Percentiles rank a stretch among this genome's conserved stretches.
These are phyloP conservation scores for Cystobasidium sp. DNA, from an alignment of 1,284 basidiomycete genomes.

Conservation along the genomic window DNA sequence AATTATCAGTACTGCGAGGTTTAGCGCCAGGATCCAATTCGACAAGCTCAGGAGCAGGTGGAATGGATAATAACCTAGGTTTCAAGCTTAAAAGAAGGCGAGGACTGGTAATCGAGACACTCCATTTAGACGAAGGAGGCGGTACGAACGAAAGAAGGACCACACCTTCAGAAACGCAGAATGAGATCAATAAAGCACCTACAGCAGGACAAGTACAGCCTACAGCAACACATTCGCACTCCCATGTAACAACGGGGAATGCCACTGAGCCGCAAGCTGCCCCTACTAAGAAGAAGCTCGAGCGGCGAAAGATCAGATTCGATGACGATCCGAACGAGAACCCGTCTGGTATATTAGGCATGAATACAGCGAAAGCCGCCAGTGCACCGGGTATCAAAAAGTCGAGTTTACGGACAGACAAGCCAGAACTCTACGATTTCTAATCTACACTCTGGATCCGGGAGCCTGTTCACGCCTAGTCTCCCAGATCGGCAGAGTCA, in stretches of 20 bases:
- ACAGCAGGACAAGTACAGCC: neutral
- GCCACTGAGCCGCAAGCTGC: conserved; percentile 41
- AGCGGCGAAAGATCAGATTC: conserved; percentile 46
- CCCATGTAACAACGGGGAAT: conserved; percentile 27
- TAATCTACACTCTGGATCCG: conserved; percentile 44
- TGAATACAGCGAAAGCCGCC: neutral
- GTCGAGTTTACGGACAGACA: conserved; percentile 54
- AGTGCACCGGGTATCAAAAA: neutral
- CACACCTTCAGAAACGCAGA: conserved; percentile 57
- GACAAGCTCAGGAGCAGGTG: conserved; percentile 66
- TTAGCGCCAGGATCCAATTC: conserved; percentile 64
- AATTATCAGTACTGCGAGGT: conserved; percentile 67
- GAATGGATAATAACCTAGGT: conserved; percentile 82
- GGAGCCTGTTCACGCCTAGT: too few relatives aligned
- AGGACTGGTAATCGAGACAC: conserved; percentile 79
- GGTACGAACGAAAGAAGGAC: conserved; percentile 84
- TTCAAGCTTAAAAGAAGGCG: conserved; percentile 90
- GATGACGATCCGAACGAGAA: conserved; percentile 44
- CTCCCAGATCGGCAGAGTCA: neutral
- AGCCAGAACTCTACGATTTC: conserved; percentile 61
- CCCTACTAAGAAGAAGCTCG: conserved; percentile 43
- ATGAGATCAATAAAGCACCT: conserved; percentile 43
- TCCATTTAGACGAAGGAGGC: conserved; percentile 90
- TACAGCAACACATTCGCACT: conserved; percentile 47
- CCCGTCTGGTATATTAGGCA: conserved; percentile 28